Conservation (phyloP, 257 asterid genomes). For the Coffea eugenioides region DNA sequence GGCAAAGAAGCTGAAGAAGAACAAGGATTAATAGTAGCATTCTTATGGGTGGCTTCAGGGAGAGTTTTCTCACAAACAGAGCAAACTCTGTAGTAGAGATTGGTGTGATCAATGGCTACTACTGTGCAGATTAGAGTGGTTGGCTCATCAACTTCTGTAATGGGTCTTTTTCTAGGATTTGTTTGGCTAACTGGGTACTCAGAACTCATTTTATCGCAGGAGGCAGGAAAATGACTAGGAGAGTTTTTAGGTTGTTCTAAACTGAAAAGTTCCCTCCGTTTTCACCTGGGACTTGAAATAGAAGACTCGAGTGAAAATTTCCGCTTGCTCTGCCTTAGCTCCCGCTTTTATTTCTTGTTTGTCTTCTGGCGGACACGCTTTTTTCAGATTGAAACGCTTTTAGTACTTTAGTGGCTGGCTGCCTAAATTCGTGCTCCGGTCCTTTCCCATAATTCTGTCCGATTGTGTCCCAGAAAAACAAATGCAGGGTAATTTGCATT, state of each 20-base stretch:
- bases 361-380: too few relatives aligned
- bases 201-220: conserved; percentile 19
- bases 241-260: not conserved
- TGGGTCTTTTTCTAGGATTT: conserved; percentile 40
- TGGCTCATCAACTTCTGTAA: conserved; percentile 44
- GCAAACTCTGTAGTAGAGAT: conserved; percentile 62
- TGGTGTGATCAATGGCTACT: conserved; percentile 62
- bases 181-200: conserved; percentile 21
- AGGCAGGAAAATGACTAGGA: not conserved
- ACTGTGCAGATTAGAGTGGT: conserved; percentile 45
- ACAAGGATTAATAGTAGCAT: conserved; percentile 6
- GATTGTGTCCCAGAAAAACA: too few relatives aligned
- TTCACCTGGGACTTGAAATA: not conserved
- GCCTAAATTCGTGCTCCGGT: too few relatives aligned
- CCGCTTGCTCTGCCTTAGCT: too few relatives aligned
- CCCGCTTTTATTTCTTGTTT: too few relatives aligned
- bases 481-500: too few relatives aligned
- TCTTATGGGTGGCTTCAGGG: conserved; percentile 28
- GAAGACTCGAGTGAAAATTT: too few relatives aligned
- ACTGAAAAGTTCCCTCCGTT: not conserved
- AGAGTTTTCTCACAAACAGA: conserved; percentile 64
- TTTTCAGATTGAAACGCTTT: too few relatives aligned
- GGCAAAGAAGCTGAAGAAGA: conserved; percentile 16
- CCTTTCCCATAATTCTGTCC: too few relatives aligned
- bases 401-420: too few relatives aligned